phyloP scores from a whole-genome alignment of 2,329 filamentous ascomycete species.

The Beauveria medogensis region DNA sequence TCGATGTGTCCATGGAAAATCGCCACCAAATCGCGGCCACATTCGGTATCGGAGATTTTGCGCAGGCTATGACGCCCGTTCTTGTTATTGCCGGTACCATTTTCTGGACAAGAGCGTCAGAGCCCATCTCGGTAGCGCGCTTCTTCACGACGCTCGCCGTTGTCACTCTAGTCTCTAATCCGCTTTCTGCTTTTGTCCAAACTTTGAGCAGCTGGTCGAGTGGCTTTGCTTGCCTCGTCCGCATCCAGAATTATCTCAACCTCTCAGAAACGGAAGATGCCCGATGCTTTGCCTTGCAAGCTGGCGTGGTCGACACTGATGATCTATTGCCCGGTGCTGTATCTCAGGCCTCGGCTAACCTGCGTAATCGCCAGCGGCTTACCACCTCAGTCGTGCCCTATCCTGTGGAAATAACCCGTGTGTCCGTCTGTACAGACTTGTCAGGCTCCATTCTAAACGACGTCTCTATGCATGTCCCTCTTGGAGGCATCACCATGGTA shows the following conservation, averaged over 20 bases:
- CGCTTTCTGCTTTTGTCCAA: background rate
- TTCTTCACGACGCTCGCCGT: background rate
- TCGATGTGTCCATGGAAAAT: background rate
- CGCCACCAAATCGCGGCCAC: background rate
- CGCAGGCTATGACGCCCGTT: background rate
- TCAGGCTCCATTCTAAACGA: background rate
- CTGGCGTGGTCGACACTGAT: background rate
- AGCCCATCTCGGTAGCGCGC: background rate
- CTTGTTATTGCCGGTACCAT: background rate
- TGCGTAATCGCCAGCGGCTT: background rate
- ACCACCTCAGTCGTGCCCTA: background rate
- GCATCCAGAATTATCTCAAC: conserved; percentile 3
- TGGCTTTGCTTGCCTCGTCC: background rate
- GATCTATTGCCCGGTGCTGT: background rate
- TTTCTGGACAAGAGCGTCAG: background rate
- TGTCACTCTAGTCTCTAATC: background rate
- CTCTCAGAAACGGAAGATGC: background rate
- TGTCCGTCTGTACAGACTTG: background rate
- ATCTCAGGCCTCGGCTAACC: background rate
- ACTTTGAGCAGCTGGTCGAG: background rate
- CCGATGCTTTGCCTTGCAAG: background rate
- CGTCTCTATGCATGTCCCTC: background rate
- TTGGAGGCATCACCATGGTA: conserved; percentile 22
- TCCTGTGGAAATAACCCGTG: background rate
- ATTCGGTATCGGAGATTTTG: background rate